phyloP scores from a whole-genome alignment of 352 stramenopile genomes.

The Halophytophthora polymorphica region DNA sequence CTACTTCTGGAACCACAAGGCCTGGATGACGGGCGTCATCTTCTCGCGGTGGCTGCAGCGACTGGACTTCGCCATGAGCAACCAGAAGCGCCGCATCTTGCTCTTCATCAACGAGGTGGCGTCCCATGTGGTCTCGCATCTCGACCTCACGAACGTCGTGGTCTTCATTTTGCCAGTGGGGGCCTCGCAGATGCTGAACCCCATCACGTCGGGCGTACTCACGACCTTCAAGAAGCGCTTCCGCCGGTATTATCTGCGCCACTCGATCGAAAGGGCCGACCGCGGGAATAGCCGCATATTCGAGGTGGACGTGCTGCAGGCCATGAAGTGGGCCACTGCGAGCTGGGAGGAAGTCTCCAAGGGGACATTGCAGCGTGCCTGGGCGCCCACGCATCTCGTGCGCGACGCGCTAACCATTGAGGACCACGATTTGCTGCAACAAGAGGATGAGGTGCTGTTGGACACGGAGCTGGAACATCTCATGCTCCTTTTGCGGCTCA shows the following conservation, averaged over 20 bases:
- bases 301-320: conserved; percentile 62
- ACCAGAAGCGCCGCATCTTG: conserved; percentile 73
- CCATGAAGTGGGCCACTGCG: conserved; percentile 71
- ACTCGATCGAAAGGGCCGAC: conserved; percentile 61
- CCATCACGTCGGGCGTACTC: conserved; percentile 56
- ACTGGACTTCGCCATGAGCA: conserved; percentile 75
- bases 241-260: conserved; percentile 62
- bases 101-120: conserved; percentile 76
- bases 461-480: conserved; percentile 67
- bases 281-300: conserved; percentile 47
- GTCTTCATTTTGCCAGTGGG: conserved; percentile 52
- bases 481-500: conserved; percentile 59
- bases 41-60: conserved; percentile 83
- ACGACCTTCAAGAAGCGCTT: conserved; percentile 76
- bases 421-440: conserved; percentile 49
- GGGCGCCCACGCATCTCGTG: conserved; percentile 57
- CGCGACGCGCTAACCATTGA: conserved; percentile 43
- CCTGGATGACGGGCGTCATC: conserved; percentile 81
- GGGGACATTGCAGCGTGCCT: conserved; percentile 66
- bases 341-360: conserved; percentile 75
- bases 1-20: conserved; percentile 83
- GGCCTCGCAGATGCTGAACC: conserved; percentile 62
- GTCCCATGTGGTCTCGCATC: conserved; percentile 69
- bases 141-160: conserved; percentile 76
- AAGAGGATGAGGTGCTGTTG: conserved; percentile 54